These are phyloP conservation scores for Lodderomyces metapsilosis DNA, from an alignment of 1,139 yeast genomes.

Conservation along the genomic window DNA sequence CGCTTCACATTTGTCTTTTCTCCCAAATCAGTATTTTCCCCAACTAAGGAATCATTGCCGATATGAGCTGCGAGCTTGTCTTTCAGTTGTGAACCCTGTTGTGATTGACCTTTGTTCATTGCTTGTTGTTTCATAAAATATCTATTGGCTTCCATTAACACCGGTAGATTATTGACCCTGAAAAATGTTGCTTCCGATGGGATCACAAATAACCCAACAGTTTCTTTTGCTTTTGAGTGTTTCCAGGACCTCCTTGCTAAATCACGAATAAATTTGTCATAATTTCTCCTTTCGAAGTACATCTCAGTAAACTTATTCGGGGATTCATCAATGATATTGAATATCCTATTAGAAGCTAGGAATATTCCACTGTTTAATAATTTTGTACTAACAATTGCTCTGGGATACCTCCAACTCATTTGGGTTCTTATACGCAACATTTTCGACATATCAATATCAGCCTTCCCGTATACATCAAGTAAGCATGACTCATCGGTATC, in stretches of 20 bases:
- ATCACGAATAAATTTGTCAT: conserved; percentile 76
- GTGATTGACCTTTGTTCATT: conserved; percentile 23
- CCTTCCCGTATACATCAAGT: conserved; percentile 68
- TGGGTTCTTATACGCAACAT: conserved; percentile 77
- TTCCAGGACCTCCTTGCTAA: conserved; percentile 91
- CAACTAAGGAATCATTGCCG: conserved; percentile 84
- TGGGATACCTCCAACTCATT: conserved; percentile 86
- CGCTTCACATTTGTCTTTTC: conserved; percentile 82
- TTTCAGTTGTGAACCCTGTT: conserved; percentile 33
- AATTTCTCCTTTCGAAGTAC: conserved; percentile 46
- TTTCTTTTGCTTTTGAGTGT: conserved; percentile 59
- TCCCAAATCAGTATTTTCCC: conserved; percentile 56
- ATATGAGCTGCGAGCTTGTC: conserved; percentile 72
- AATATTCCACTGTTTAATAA: conserved; percentile 77
- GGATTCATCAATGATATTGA: conserved; percentile 32
- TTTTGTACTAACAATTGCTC: conserved; percentile 70
- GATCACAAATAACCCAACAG: conserved; percentile 61
- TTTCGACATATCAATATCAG: conserved; percentile 66
- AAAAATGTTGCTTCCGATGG: conserved; percentile 69
- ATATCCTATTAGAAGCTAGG: conserved; percentile 62
- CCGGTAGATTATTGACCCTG: conserved; percentile 74
- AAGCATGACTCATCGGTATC: conserved; percentile 54
- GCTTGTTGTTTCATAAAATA: conserved; percentile 59
- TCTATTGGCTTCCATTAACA: conserved; percentile 90
- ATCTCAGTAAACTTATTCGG: conserved; percentile 34